Conservation (phyloP, 2,329 filamentous ascomycete species). For the Fusarium transvaalense region DNA sequence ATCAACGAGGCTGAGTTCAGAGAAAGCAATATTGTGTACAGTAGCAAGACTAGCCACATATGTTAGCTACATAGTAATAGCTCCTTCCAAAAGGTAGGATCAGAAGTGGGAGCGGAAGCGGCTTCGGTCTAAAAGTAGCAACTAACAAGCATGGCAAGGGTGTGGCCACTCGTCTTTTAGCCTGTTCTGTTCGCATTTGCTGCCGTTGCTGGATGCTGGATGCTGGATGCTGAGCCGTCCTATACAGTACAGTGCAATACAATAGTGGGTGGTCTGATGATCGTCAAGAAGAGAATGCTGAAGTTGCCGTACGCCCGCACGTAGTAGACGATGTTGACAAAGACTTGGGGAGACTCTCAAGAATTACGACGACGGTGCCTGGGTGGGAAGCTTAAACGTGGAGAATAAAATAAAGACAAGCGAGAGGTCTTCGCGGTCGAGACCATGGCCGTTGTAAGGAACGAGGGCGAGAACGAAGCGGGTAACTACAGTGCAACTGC, state of each 20-base stretch:
- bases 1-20: slow-evolving; percentile 35
- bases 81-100: slow-evolving; percentile 5
- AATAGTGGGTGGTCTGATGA: not conserved
- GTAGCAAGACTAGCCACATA: not conserved
- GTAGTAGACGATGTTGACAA: slow-evolving; percentile 1
- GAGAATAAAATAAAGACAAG: slow-evolving; percentile 19
- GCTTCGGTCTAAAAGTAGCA: slow-evolving; percentile 15
- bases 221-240: slow-evolving; percentile 1
- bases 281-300: not conserved
- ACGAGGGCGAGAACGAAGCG: slow-evolving; percentile 29
- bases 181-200: slow-evolving; percentile 16
- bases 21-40: slow-evolving; percentile 18
- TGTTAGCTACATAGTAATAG: not conserved
- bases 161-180: slow-evolving; percentile 31
- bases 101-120: slow-evolving; percentile 20
- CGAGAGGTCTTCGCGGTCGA: slow-evolving; percentile 16
- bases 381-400: slow-evolving; percentile 9
- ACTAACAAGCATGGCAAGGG: slow-evolving; percentile 20
- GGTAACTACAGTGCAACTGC: slow-evolving; percentile 21
- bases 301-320: not conserved
- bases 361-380: not conserved
- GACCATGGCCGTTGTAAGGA: slow-evolving; percentile 28
- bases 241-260: not conserved
- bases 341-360: slow-evolving; percentile 1
- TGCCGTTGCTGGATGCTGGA: slow-evolving; percentile 3